Base-by-base conservation (phyloP, 75 land plant species). In the Picea glauca region DNA sequence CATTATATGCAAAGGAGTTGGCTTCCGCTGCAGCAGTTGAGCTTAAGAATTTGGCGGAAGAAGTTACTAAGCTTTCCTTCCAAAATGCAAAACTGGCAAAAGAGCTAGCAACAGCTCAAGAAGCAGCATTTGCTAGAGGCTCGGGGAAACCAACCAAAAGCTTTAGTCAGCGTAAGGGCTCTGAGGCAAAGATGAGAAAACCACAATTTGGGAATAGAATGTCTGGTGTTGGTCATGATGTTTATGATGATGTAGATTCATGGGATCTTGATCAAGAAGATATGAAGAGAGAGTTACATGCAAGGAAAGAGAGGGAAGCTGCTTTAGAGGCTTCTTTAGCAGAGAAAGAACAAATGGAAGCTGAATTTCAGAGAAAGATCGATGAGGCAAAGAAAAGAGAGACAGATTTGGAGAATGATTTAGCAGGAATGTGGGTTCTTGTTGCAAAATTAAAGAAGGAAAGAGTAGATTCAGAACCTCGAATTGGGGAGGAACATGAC, bases 391-490 rank as follows among this genome's bases (percentile, higher is more conserved):
- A 88, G 77, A 91, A 83, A 61, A 87, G 91, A 72, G 99, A 98
- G 86, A 77, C 85, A 54, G 79, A 92, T 60, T 82, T 98, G 75
- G 99, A 98, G 78, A 95, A 93, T 85, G 99, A 98, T 80, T 83
- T 98, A 62, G 98, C 99, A 62, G 88, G 92, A 59, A 98, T 98
- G 99, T 98, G 99, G 99, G 96, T 98, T 76, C 90, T 93, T 77
- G 99, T 98, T 80, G 99, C 98, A 17, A 87, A 95, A 86, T 68
- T 98, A 76, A 98, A 98, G 83, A 97, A 88, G 76, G 97, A 91
- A 23, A 85, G 57, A 18, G 82, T 84, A 67, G 80, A 18, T 5
- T 18, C 21, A 18, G 63, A 18, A 17, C 63, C 20, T 18, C 20
- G 1, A 62, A 50, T 26, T 75, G 76, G 26, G 15, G 38, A 20